Conservation (phyloP, 1,284 basidiomycete species). For the Xerocomus nothofagi region DNA sequence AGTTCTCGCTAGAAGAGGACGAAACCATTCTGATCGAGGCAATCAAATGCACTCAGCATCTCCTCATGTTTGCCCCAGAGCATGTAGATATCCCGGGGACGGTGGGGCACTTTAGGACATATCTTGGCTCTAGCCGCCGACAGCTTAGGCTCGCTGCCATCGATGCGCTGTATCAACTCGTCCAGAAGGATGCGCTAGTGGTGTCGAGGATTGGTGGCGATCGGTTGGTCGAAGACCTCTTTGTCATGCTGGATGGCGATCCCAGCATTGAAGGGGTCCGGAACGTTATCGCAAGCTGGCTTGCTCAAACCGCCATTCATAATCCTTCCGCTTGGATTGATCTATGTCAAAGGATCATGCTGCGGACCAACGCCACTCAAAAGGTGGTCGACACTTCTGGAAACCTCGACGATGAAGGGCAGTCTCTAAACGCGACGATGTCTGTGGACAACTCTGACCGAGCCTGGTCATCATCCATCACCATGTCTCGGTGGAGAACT, state of each 20-base stretch:
- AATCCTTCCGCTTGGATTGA: conserved; percentile 98
- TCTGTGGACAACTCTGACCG: conserved; percentile 29
- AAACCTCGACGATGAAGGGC: conserved; percentile 89
- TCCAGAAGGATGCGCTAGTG: conserved; percentile 89
- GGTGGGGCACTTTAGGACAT: conserved; percentile 70
- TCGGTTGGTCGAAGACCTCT: conserved; percentile 90
- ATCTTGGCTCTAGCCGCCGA: conserved; percentile 77
- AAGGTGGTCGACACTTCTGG: conserved; percentile 65
- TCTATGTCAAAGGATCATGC: conserved; percentile 96
- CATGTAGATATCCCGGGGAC: conserved; percentile 79
- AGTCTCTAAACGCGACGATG: conserved; percentile 73
- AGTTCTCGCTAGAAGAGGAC: conserved; percentile 85
- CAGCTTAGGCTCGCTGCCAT: conserved; percentile 93
- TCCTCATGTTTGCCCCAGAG: conserved; percentile 92
- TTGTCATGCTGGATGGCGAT: conserved; percentile 93
- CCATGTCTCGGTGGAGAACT: conserved; percentile 91
- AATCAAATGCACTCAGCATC: conserved; percentile 94
- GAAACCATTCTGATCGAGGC: conserved; percentile 91
- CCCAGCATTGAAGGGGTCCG: conserved; percentile 93
- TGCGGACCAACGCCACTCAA: conserved; percentile 79
- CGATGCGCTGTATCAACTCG: conserved; percentile 94
- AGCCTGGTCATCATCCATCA: conserved; percentile 36
- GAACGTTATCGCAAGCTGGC: conserved; percentile 93
- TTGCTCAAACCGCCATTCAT: conserved; percentile 89
- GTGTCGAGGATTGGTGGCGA: conserved; percentile 96